Evolutionary conservation across 768 basidiomycete genomes (phyloP), one percentile per base, ranked within the genome.

Genomic region (Collybia nuda): DNA sequence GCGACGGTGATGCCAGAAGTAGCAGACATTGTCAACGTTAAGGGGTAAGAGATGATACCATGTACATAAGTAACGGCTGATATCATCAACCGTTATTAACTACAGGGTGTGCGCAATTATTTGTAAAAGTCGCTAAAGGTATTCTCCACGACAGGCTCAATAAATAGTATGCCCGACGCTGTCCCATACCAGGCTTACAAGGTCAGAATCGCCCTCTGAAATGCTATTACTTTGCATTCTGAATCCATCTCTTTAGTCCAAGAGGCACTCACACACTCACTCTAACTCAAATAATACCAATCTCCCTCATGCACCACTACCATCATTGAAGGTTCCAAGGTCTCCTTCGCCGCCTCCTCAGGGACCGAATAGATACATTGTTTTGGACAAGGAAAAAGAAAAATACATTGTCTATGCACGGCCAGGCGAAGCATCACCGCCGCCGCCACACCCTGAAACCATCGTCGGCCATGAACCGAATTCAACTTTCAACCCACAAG

Each of bases 1-100:
- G 86, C 81, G 46, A 83, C 76, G 29, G 68, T 65, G 60, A 93
- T 91, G 21, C 88, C 89, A 55, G 88, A 90, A 5, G 78, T 77
- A 36, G 88, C 80, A 43, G 86, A 84, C 90, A 93, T 91, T 67
- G 52, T 56, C 12, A 32, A 11, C 32, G 32, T 32, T 32, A 3
- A 26, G 57, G 44, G 41, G 48, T 50, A 37, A 53, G 52, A 23
- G 40, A 44, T 52, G 32, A 35, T 43, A 38, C 21, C 8, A 29
- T 40, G 51, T 23, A 36, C n/a, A n/a, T n/a, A n/a, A n/a, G n/a
- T n/a, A n/a, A n/a, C n/a, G n/a, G n/a, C n/a, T n/a, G n/a, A n/a
- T 26, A 26, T 26, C 24, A 26, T 26, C 24, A 26, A 26, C 24
- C 24, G 24, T 26, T n/a, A n/a, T n/a, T n/a, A n/a, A n/a, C n/a